Conservation (phyloP, 352 stramenopile genomes). For the Phytophthora brassicae region DNA sequence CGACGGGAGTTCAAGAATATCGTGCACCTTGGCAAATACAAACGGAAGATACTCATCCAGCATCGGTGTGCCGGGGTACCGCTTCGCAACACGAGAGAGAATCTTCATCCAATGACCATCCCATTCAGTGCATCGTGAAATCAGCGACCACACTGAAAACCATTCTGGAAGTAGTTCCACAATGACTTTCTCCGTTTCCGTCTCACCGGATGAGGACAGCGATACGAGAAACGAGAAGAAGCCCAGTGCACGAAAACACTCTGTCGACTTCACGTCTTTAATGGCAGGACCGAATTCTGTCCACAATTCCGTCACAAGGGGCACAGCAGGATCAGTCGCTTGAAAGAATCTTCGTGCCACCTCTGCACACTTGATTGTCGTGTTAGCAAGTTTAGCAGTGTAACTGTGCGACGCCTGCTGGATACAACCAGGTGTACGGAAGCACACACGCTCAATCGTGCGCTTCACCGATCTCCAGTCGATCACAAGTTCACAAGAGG, state of each 20-base stretch:
- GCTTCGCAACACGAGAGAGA: constrained; percentile 60
- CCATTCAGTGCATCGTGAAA: constrained; percentile 61
- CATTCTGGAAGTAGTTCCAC: constrained; percentile 49
- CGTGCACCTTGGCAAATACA: constrained; percentile 68
- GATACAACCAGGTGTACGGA: constrained; percentile 35
- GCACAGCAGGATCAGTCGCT: constrained; percentile 20
- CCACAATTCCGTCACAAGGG: constrained; percentile 57
- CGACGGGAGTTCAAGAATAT: constrained; percentile 59
- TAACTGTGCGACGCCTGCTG: constrained; percentile 43
- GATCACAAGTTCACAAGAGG: constrained; percentile 34
- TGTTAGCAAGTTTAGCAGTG: constrained; percentile 37
- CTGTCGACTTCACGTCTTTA: constrained; percentile 46
- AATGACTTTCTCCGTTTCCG: constrained; percentile 7
- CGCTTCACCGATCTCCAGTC: constrained; percentile 50
- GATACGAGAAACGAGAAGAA: constrained; percentile 62
- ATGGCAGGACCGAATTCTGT: constrained; percentile 40
- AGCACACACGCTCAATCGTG: constrained; percentile 56
- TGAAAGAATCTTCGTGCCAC: constrained; percentile 52
- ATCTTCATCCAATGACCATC: constrained; percentile 79
- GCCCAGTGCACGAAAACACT: constrained; percentile 61
- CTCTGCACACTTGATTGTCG: constrained; percentile 54
- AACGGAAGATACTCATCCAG: constrained; percentile 51
- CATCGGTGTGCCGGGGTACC: constrained; percentile 32
- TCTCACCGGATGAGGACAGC: constrained; percentile 16
- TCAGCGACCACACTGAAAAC: constrained; percentile 55